Conservation (phyloP, 176 grass and related monocot genomes). For the Thinopyrum elongatum region DNA sequence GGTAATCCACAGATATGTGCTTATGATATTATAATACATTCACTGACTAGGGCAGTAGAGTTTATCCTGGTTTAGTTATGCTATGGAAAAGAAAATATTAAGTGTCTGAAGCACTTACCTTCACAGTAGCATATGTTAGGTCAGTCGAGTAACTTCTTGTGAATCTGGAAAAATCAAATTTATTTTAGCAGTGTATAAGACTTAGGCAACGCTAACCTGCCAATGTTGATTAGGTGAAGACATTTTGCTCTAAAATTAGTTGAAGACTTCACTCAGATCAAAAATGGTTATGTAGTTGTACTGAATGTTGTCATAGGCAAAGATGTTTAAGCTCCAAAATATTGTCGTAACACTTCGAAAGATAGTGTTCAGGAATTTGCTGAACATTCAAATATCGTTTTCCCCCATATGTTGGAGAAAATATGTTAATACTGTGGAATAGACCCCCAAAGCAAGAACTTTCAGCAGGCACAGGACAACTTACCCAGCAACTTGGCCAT, state of each 20-base stretch:
- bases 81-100: background rate
- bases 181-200: background rate
- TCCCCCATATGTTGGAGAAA: background rate
- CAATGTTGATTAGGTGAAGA: background rate
- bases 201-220: background rate
- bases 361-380: background rate
- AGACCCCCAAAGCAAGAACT: background rate
- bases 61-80: background rate
- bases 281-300: background rate
- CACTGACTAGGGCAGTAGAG: background rate
- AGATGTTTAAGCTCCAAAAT: background rate
- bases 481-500: slow-evolving; percentile 68
- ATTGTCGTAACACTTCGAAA: background rate
- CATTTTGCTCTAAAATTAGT: too few species aligned
- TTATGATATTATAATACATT: background rate
- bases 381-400: background rate
- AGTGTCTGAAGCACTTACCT: slow-evolving; percentile 20
- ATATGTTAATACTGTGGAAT: background rate
- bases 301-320: background rate
- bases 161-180: slow-evolving; percentile 23
- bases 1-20: background rate
- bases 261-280: background rate
- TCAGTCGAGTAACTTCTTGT: slow-evolving; percentile 48
- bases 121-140: slow-evolving; percentile 60
- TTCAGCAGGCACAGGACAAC: background rate